Percentiles rank a stretch among this genome's conserved stretches.
Conservation (phyloP, 208 protist species). For the Ichthyophonus hoferi region DNA sequence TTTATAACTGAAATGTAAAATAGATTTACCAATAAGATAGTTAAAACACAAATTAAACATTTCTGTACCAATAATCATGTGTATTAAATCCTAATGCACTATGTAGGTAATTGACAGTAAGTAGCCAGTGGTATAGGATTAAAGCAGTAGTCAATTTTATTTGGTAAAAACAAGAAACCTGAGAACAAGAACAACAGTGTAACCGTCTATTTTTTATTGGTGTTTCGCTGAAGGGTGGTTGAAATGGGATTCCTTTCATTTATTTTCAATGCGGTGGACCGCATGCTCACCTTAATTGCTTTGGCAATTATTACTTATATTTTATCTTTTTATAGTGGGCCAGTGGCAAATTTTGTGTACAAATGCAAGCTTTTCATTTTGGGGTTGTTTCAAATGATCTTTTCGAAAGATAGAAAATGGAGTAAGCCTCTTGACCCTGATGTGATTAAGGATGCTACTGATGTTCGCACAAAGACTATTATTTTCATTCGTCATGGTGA, state of each 20-base stretch:
- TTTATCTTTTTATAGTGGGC: background rate
- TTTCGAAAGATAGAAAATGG: constrained; percentile 28
- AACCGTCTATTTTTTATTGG: no score
- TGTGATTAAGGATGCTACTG: background rate
- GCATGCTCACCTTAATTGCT: background rate
- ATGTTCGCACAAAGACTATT: constrained; percentile 37
- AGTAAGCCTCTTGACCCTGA: background rate
- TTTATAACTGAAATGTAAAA: no score
- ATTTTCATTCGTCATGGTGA: constrained; percentile 83
- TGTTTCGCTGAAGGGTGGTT: no score
- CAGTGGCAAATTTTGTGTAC: background rate
- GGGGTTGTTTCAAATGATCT: constrained; percentile 27
- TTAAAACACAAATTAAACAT: no score
- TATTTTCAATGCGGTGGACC: background rate
- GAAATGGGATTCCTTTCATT: background rate
- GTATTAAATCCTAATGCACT: no score
- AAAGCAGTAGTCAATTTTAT: no score
- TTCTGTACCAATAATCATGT: no score
- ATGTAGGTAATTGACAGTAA: no score
- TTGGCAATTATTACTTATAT: background rate
- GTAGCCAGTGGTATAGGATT: no score
- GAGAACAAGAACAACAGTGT: no score
- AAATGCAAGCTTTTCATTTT: background rate
- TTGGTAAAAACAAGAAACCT: no score
- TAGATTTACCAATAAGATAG: no score